phyloP scores from a whole-genome alignment of 768 basidiomycete genomes.

The Infundibulicybe gibba region DNA sequence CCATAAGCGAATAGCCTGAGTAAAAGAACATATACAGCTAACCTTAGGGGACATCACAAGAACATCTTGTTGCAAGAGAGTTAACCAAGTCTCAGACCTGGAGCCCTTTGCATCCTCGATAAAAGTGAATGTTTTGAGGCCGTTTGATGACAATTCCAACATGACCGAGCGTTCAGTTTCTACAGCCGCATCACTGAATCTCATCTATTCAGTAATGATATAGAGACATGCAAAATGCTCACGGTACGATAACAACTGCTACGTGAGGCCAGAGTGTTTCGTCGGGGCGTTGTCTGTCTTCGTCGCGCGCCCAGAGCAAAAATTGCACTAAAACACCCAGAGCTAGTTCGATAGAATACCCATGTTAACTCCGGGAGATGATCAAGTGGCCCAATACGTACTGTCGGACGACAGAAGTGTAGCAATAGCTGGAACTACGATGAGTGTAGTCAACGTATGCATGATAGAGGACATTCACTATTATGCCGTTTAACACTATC shows the following conservation, averaged over 20 bases:
- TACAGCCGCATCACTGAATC: too few species aligned
- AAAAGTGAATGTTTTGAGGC: too few species aligned
- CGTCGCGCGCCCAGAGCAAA: constrained; percentile 23
- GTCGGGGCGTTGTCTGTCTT: constrained; percentile 15
- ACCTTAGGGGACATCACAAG: constrained; percentile 39
- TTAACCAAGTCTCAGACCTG: constrained; percentile 15
- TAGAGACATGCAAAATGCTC: too few species aligned
- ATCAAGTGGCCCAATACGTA: constrained; percentile 3
- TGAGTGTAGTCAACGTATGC: too few species aligned
- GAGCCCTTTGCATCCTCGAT: too few species aligned
- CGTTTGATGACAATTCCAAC: too few species aligned
- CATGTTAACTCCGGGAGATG: too few species aligned
- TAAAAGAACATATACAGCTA: constrained; percentile 9
- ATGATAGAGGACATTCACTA: constrained; percentile 19
- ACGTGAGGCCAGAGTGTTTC: neutral
- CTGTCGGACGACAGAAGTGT: constrained; percentile 17
- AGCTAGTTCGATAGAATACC: constrained; percentile 15
- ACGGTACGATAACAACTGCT: too few species aligned
- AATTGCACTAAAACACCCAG: constrained; percentile 19
- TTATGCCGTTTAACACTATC: constrained; percentile 30
- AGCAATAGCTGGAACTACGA: constrained; percentile 24
- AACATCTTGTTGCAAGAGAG: constrained; percentile 26
- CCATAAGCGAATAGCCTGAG: neutral
- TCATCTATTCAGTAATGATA: too few species aligned
- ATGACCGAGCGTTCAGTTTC: too few species aligned